Evolutionary conservation across 768 basidiomycete species (phyloP).

Genomic region (Boletus sensibilis): DNA sequence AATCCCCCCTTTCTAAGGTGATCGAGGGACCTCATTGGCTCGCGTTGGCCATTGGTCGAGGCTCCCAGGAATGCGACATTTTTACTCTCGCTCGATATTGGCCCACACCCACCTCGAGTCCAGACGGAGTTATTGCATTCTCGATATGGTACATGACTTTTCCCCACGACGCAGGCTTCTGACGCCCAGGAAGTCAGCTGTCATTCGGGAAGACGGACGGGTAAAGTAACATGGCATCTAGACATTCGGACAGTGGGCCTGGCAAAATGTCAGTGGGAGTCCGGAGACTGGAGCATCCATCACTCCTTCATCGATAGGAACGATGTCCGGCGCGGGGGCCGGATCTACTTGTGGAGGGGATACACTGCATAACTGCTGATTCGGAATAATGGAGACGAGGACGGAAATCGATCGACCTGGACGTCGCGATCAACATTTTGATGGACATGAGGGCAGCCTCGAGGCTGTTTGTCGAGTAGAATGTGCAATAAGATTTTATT

Average conservation of each 20-base stretch:
- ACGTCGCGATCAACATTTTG: conserved; percentile 13
- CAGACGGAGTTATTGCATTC: conserved; percentile 1
- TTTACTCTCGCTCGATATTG: conserved; percentile 1
- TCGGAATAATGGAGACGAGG: not conserved
- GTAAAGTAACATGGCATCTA: not conserved
- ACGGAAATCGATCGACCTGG: conserved; percentile 5
- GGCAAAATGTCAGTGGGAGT: not conserved
- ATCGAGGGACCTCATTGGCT: not conserved
- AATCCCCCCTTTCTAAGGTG: not conserved
- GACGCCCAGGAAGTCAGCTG: conserved; percentile 2
- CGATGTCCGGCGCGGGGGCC: conserved; percentile 4
- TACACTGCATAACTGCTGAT: not conserved
- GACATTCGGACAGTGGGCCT: not conserved
- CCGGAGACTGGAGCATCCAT: not conserved
- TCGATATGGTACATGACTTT: not conserved
- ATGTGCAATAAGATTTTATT: conserved; percentile 1
- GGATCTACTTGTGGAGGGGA: not conserved
- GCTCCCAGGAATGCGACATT: not conserved
- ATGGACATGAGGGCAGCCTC: conserved; percentile 22
- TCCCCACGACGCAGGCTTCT: conserved; percentile 4
- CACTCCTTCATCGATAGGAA: conserved; percentile 19
- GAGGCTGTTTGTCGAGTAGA: conserved; percentile 15
- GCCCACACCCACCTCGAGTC: not conserved
- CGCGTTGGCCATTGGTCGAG: not conserved
- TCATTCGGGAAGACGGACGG: conserved; percentile 6